phyloP scores from a whole-genome alignment of 176 grass and related monocot genomes.

The Poa annua region DNA sequence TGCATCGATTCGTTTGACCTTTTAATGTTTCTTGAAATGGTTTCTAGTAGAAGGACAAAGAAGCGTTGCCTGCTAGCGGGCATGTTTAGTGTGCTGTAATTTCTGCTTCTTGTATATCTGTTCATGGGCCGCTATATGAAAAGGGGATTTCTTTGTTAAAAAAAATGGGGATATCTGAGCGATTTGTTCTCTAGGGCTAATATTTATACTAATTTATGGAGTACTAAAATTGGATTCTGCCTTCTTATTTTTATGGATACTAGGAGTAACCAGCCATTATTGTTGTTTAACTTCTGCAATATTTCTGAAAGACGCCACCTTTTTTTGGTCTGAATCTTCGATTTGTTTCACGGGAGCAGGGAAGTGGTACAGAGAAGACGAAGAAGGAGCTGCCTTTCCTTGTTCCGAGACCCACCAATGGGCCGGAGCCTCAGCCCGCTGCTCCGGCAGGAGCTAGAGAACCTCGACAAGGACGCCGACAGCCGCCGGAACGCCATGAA shows the following conservation, averaged over 20 bases:
- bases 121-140: background rate
- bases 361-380: background rate
- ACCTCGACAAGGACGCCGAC: slow-evolving; percentile 87
- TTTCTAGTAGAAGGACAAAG: background rate
- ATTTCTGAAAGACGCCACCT: background rate
- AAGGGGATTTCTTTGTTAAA: background rate
- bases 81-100: background rate
- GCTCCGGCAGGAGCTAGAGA: slow-evolving; percentile 86
- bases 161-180: background rate
- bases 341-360: background rate
- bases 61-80: no score
- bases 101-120: background rate
- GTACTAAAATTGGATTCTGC: background rate
- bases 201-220: background rate
- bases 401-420: slow-evolving; percentile 38
- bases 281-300: background rate
- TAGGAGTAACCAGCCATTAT: background rate
- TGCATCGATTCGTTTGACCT: background rate
- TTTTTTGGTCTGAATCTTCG: background rate
- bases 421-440: slow-evolving; percentile 81
- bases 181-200: background rate
- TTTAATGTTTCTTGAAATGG: background rate
- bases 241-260: background rate
- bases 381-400: background rate
- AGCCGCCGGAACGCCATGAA: slow-evolving; percentile 93